Base-by-base conservation (phyloP, 352 stramenopile genomes). In the Phytophthora sp. region DNA sequence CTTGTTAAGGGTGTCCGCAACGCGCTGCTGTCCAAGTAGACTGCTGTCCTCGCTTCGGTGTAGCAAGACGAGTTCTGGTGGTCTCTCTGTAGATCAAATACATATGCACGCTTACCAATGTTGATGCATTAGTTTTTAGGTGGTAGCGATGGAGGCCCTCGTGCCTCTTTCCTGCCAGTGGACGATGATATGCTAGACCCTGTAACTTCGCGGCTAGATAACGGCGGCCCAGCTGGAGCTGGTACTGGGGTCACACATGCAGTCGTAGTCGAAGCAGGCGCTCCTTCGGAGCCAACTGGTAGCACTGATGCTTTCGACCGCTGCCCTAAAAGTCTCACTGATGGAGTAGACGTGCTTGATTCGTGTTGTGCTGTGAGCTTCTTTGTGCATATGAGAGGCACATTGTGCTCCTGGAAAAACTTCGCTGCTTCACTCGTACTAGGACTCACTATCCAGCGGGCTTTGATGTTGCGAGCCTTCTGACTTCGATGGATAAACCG, bases 401-500 rank as follows among this genome's bases (percentile, higher is more conserved):
- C 42, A 2, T 57, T 66, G 15, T 88, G 59, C 18, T 71, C 35
- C 15, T 58, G 33, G 44, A 72, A 63, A 35, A 56, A 72, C 2
- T 30, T 29, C 2, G 41, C 57, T 29, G 50, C 57, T 24, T 73
- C 59, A 12, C 52, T 56, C 13, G 35, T 4, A 18, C 21, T 56
- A 18, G 42, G 31, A 13, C 0, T 44, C 15, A 3, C 46, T 0
- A 73, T 52, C 79, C 80, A 90, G 4, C 49, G 58, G 33, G 84
- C 61, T 11, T 86, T 76, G 16, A 89, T 79, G n/a, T 79, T 76
- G 7, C 65, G 56, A 35, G 79, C 74, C 41, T 90, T 88, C 44
- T 93, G 80, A 36, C 45, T 58, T 16, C 82, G 80, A 35, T 86
- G 80, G 57, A 93, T 86, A 45, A 90, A 93, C 36, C 84, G 69